phyloP scores from a whole-genome alignment of 2,329 filamentous ascomycete genomes.

The Reticulascus tulasneorum region DNA sequence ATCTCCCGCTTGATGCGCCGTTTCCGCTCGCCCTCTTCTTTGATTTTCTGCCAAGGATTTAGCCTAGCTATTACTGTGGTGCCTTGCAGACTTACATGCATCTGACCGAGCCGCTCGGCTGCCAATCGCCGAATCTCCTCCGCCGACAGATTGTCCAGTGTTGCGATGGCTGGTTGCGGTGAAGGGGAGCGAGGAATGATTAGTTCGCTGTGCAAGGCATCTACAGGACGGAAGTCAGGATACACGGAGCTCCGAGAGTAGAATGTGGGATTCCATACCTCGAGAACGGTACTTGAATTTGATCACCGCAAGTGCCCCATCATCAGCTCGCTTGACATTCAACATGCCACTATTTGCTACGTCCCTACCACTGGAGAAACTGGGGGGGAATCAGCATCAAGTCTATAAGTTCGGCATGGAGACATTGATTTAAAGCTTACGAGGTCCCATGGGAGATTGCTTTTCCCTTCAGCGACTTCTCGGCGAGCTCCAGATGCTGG shows the following conservation, averaged over 20 bases:
- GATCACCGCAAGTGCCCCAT: constrained; percentile 11
- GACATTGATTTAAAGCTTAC: constrained; percentile 8
- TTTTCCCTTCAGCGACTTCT: constrained; percentile 15
- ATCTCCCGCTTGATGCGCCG: constrained; percentile 7
- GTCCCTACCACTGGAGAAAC: constrained; percentile 7
- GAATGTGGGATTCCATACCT: constrained; percentile 7
- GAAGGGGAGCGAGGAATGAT: constrained; percentile 15
- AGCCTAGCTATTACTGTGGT: too few relatives aligned
- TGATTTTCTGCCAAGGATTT: too few relatives aligned
- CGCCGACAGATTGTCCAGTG: constrained; percentile 4
- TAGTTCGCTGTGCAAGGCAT: constrained; percentile 16
- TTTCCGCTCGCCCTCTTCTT: neutral
- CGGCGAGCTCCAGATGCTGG: constrained; percentile 5
- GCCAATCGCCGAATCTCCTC: constrained; percentile 12
- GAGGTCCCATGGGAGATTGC: constrained; percentile 16
- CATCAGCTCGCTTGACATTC: constrained; percentile 5
- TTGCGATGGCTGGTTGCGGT: constrained; percentile 7
- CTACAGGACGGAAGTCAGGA: constrained; percentile 5
- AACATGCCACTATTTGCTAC: neutral
- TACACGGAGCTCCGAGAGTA: neutral
- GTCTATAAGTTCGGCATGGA: neutral
- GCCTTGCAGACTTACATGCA: constrained; percentile 8
- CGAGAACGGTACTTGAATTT: constrained; percentile 21
- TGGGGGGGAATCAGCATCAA: neutral
- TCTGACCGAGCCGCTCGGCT: constrained; percentile 7